Conservation (phyloP, 768 basidiomycete species). For the Psilocybe tampanensis region DNA sequence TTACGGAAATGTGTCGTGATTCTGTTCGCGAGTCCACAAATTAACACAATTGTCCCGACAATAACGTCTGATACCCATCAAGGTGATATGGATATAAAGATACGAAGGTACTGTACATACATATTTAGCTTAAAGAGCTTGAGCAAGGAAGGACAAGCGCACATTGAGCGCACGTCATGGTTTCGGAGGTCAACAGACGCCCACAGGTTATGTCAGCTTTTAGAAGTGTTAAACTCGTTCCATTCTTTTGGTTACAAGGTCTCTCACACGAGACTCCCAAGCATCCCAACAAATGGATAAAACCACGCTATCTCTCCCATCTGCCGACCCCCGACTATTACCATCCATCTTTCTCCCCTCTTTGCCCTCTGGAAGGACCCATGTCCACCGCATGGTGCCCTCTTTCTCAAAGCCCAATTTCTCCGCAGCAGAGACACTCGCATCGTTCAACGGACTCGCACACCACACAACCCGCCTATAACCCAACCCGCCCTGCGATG, state of each 20-base stretch:
- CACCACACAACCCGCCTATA: slow-evolving; percentile 60
- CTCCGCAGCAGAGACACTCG: slow-evolving; percentile 48
- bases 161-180: too few relatives aligned
- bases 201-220: background rate
- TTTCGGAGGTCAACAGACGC: background rate
- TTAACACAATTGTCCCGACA: too few relatives aligned
- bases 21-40: too few relatives aligned
- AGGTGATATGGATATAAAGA: too few relatives aligned
- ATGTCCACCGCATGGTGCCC: slow-evolving; percentile 49
- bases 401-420: slow-evolving; percentile 57
- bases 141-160: too few relatives aligned
- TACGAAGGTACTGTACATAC: background rate
- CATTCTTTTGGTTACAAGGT: slow-evolving; percentile 32
- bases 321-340: slow-evolving; percentile 31
- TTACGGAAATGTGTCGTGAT: too few relatives aligned
- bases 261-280: slow-evolving; percentile 44
- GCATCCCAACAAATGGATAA: slow-evolving; percentile 49
- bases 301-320: slow-evolving; percentile 40
- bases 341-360: slow-evolving; percentile 24
- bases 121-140: too few relatives aligned
- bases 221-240: slow-evolving; percentile 26
- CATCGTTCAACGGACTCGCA: slow-evolving; percentile 44
- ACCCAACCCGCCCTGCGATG: slow-evolving; percentile 46
- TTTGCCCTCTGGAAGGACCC: slow-evolving; percentile 38
- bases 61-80: too few relatives aligned